phyloP scores from a whole-genome alignment of 1,139 yeast genomes.

The Yamadazyma pseudoaaseri region DNA sequence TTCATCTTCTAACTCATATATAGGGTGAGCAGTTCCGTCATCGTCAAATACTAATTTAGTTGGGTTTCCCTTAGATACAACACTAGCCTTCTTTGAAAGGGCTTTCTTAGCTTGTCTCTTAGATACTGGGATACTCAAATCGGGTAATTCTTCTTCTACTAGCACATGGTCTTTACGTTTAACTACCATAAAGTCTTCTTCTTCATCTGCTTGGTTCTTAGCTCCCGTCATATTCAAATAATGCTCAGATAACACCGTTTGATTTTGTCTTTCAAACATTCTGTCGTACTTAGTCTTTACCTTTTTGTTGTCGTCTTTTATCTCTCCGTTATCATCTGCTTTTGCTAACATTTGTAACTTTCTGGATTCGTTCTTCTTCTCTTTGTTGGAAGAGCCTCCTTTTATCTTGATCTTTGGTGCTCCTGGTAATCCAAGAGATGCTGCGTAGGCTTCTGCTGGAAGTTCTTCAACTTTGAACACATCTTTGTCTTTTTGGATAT shows the following conservation, averaged over 20 bases:
- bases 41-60: conserved; percentile 87
- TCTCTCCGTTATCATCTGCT: conserved; percentile 68
- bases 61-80: conserved; percentile 65
- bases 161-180: conserved; percentile 75
- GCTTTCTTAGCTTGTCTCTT: conserved; percentile 89
- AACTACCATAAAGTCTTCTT: conserved; percentile 70
- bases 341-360: conserved; percentile 56
- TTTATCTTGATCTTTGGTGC: conserved; percentile 87
- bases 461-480: conserved; percentile 74
- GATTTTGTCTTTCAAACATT: conserved; percentile 94
- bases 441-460: conserved; percentile 82
- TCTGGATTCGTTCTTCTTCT: conserved; percentile 79
- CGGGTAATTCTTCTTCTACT: conserved; percentile 65
- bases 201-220: conserved; percentile 38
- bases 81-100: conserved; percentile 76
- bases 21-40: conserved; percentile 87
- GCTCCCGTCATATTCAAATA: conserved; percentile 66
- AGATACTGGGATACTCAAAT: conserved; percentile 61
- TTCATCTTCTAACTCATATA: conserved; percentile 88
- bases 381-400: conserved; percentile 54
- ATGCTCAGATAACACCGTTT: conserved; percentile 86
- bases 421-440: conserved; percentile 89
- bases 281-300: conserved; percentile 89
- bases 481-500: conserved; percentile 83
- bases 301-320: conserved; percentile 38